Evolutionary conservation across 192 early-diverging fungal species (phyloP), one percentile per base, ranked within the genome.

Genomic region (Podochytrium sp.): DNA sequence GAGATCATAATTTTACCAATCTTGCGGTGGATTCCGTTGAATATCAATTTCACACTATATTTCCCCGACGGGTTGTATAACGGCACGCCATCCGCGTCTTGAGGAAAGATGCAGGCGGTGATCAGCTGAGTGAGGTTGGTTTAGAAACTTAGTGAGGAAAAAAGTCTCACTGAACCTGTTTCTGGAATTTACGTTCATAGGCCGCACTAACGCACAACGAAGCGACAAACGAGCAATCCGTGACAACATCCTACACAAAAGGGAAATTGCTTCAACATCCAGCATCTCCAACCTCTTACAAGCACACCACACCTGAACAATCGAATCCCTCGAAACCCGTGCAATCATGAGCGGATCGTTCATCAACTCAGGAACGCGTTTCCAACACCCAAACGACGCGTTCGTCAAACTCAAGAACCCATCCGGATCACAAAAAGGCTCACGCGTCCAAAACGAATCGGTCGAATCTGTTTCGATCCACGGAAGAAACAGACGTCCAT

Each of bases 191-290:
- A 10, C 79, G 75, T 73, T 96, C 94, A 70, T 94, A 94, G 35
- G 89, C 90, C 1, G 93, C 90, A 37, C 91, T 84, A 16, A 95
- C 94, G 72, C 93, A 93, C 34, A 98, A 75, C 33, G 94, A 95
- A 3, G 96, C 94, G 3, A 98, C 96, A 80, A 98, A 96, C 12
- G 94, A 96, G 77, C 96, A 98, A 81, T 98, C 96, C 2, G 92
- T 95, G 1, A 97, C 96, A 18, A 93, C 89, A 75, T 97, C 94
- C 84, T 96, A 87, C 51, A 90, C 81, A n/a, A 34, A 40, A 65
- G 7, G 0, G 25, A 34, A 49, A 65, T 27, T 58, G 35, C n/a
- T 58, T 2, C 41, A 92, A 91, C 62, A 83, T 89, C 1, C 77
- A 78, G 74, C 90, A 88, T 62, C 53, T 43, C 25, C 0, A 10